Evolutionary conservation across 208 protist genomes (phyloP), one percentile per base, ranked within the genome.

Genomic region (Leishmania turanica): DNA sequence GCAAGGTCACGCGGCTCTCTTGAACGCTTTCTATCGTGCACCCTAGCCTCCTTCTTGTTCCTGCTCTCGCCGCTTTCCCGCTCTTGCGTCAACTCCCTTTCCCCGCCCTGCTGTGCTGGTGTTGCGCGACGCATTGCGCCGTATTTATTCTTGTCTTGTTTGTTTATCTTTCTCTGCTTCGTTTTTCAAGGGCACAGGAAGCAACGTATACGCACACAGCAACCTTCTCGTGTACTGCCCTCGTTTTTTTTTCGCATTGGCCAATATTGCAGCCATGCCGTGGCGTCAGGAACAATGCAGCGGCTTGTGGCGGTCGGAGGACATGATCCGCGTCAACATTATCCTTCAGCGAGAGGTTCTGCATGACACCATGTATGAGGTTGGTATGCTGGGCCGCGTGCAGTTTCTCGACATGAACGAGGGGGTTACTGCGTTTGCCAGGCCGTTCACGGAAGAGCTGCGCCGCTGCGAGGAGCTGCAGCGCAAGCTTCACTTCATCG

Each of bases 401-500:
- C 96, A 99, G 92, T 99, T 99, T 71, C 90, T 93, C 62, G 99
- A 99, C 89, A 88, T 99, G 81, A 97, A 98, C 89, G 70, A 77
- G 19, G 87, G 96, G 51, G 84, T 99, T 19, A 98, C 92, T 53
- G 89, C 97, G 40, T 99, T 99, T 88, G 96, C 99, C 83, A 96
- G 99, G 31, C 92, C 98, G 77, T 99, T 99, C 83, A 98, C 99
- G 3, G 91, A 96, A 68, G 98, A 99, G 70, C 97, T 99, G 54
- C 97, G 98, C 51, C 86, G 97, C 53, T 99, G 98, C 87, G 98
- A 99, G 75, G 99, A 99, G 77, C 98, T 99, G 89, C 94, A 99
- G 75, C 92, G 98, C 53, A 99, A 98, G 77, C 80, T 99, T 31
- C 91, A 95, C 69, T 99, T 96, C 81, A 92, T 99, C 54, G 87